Base-by-base conservation (phyloP, 73 alveolate species). In the Stentor roeselii region DNA sequence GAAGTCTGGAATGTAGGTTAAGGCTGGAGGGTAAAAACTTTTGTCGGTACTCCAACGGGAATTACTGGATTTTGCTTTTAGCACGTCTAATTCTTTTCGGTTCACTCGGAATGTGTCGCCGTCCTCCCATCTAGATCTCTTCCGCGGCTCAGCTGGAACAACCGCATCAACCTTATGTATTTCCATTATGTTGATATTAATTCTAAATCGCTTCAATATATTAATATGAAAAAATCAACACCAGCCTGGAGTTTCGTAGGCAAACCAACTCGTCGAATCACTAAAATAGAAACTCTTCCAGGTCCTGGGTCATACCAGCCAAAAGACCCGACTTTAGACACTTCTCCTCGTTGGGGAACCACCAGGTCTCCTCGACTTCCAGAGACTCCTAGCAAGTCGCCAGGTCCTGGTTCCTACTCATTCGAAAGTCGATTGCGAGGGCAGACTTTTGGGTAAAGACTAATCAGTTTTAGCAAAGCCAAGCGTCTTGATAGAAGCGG, bases 1-100 rank as follows among this genome's bases (percentile, higher is more conserved):
- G 42, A 42, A 84, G 1, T 82, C 91, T 78, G 94, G 94, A 14
- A 88, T 88, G 37, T 82, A 39, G 60, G 89, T 86, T 60, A 88
- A 60, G n/a, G 92, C 82, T 31, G 91, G 91, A 86, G 94, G 94
- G 39, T 75, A 39, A 83, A 88, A 88, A 39, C 91, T 83, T 50
- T 84, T 88, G 40, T 88, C 93, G 34, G 34, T 34, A 2, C 80
- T 67, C 37, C 80, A 67, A 21, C 80, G n/a, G 80, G 80, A 67
- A n/a, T n/a, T 27, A 21, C 37, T 21, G 37, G 14, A 21, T 21
- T 32, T 32, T 32, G 21, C 37, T 11, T 32, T 67, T 67, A 27
- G 21, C 27, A 21, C 34, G 2, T 21, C 80, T 15, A 67, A 21
- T 32, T 67, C 80, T 34, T 40, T 0, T 67, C 37, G 21, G 80